A percentile compares a stretch with the other conserved stretches of the same genome.
Conservation (phyloP, 805 yeast species). For the Kluyveromyces lactis region DNA sequence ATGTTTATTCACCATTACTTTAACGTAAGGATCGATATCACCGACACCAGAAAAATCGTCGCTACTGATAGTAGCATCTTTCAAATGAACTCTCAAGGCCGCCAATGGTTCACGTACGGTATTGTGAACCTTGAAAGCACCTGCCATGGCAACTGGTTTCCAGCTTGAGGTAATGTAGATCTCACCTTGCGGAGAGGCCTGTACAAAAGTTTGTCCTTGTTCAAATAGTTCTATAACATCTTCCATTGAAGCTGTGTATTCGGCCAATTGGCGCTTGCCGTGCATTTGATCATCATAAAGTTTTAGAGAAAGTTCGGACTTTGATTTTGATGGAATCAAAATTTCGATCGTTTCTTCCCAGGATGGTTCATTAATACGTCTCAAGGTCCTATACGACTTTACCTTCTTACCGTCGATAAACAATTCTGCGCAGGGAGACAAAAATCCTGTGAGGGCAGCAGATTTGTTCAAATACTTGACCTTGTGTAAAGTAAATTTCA, state of each 20-base stretch:
- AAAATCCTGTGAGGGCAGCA: constrained; percentile 36
- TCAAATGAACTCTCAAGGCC: constrained; percentile 50
- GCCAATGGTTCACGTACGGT: constrained; percentile 51
- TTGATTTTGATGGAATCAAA: constrained; percentile 52
- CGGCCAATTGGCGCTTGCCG: constrained; percentile 42
- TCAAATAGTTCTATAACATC: constrained; percentile 40
- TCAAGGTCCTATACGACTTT: constrained; percentile 52
- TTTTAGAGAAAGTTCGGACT: constrained; percentile 44
- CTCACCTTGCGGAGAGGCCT: constrained; percentile 45
- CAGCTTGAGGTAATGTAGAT: constrained; percentile 51
- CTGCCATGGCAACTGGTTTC: constrained; percentile 61
- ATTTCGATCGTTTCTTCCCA: constrained; percentile 60
- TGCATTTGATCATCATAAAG: constrained; percentile 51
- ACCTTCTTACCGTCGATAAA: constrained; percentile 48
- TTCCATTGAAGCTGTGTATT: constrained; percentile 39
- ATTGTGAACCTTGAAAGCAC: constrained; percentile 36
- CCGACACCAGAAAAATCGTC: constrained; percentile 57
- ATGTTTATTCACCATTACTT: constrained; percentile 50
- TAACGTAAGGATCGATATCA: constrained; percentile 66
- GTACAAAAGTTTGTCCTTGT: constrained; percentile 38
- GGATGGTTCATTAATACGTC: constrained; percentile 62
- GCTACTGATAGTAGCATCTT: constrained; percentile 43
- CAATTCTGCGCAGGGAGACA: constrained; percentile 62
- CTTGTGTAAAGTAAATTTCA: constrained; percentile 53
- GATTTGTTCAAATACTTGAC: constrained; percentile 51